Conservation (phyloP, 169 alveolate species). For the Eimeria brunetti region DNA sequence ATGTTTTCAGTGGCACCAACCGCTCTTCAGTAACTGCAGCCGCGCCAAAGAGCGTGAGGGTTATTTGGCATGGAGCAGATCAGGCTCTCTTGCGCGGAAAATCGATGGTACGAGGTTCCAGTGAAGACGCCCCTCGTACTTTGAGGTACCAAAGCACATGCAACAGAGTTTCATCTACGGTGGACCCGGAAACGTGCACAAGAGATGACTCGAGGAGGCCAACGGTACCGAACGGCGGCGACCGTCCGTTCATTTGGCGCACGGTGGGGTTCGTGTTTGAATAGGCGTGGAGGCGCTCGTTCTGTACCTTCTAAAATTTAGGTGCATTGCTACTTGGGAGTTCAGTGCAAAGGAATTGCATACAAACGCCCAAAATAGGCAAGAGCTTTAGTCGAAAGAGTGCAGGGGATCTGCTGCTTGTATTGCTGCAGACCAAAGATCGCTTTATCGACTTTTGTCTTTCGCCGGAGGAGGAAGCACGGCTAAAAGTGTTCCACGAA, state of each 20-base stretch:
- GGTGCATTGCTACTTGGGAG: background rate
- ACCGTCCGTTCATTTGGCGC: conserved; percentile 56
- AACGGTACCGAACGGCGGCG: background rate
- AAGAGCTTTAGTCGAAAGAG: background rate
- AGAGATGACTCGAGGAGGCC: background rate
- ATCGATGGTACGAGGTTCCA: background rate
- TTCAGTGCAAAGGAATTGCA: background rate
- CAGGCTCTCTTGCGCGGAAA: background rate
- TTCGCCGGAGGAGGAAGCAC: conserved; percentile 57
- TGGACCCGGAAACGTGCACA: background rate
- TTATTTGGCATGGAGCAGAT: background rate
- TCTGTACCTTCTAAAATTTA: background rate
- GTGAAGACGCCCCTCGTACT: background rate
- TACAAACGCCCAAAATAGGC: background rate
- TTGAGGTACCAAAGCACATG: background rate
- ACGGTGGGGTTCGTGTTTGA: conserved; percentile 29
- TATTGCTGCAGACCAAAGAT: conserved; percentile 20
- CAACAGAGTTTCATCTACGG: background rate
- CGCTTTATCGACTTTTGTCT: conserved; percentile 63
- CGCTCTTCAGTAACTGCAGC: background rate
- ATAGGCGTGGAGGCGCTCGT: background rate
- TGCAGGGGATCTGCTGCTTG: background rate
- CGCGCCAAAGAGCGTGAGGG: background rate
- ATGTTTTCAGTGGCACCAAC: background rate
- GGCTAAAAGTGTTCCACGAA: conserved; percentile 43